phyloP scores from a whole-genome alignment of 1,139 yeast genomes.

The Blastobotrys apis region DNA sequence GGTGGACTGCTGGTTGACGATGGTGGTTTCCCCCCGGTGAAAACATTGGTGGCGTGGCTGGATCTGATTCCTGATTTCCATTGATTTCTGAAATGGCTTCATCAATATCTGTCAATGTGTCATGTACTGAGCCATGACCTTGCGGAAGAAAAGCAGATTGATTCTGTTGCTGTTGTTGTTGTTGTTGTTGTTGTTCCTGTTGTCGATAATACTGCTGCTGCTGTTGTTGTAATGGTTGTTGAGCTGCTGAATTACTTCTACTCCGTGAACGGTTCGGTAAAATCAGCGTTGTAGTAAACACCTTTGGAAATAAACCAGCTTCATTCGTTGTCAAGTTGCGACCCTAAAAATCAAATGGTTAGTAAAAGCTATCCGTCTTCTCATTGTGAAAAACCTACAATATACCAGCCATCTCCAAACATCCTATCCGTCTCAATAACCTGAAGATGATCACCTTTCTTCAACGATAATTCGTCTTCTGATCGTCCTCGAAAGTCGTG shows the following conservation, averaged over 20 bases:
- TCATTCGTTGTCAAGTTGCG: slow-evolving; percentile 63
- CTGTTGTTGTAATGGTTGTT: not conserved
- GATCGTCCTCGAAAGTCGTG: slow-evolving; percentile 83
- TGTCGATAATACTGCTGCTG: slow-evolving; percentile 7
- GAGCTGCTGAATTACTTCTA: not conserved
- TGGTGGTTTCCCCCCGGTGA: not conserved
- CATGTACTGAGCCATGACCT: slow-evolving; percentile 42
- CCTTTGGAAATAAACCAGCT: slow-evolving; percentile 86
- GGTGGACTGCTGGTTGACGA: not conserved
- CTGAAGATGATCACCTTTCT: slow-evolving; percentile 81
- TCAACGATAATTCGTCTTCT: slow-evolving; percentile 81
- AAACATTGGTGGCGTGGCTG: not conserved
- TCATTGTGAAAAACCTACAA: slow-evolving; percentile 34
- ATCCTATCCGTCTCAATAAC: slow-evolving; percentile 90
- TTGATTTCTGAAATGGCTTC: slow-evolving; percentile 70
- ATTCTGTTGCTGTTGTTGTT: slow-evolving; percentile 6
- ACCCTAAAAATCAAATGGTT: slow-evolving; percentile 47
- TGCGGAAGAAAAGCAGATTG: slow-evolving; percentile 5
- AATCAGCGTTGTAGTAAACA: slow-evolving; percentile 48
- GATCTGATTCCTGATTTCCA: not conserved
- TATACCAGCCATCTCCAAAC: slow-evolving; percentile 97
- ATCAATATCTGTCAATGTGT: slow-evolving; percentile 77
- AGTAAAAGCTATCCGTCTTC: too few species aligned
- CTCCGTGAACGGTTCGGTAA: slow-evolving; percentile 17
- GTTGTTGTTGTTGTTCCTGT: slow-evolving; percentile 7